Percentiles rank a stretch among this genome's conserved stretches.
Conservation (phyloP, 148 eudicot species). For the Polygonum maritimum region DNA sequence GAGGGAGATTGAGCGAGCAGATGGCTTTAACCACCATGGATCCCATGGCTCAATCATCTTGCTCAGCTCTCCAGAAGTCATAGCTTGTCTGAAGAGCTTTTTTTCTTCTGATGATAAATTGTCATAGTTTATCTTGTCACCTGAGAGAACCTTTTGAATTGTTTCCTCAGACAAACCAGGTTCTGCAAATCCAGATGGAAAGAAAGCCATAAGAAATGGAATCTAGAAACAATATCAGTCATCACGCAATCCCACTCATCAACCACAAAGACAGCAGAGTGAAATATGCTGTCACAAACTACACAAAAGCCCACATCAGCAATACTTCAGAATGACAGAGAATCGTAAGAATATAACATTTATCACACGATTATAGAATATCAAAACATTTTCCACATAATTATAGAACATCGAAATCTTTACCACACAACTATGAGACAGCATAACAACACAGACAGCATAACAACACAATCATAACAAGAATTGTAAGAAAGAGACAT, state of each 20-base stretch:
- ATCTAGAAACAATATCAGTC: neutral
- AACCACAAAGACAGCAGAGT: neutral
- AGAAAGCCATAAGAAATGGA: neutral
- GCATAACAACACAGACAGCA: neutral
- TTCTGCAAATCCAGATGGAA: slow-evolving; percentile 26
- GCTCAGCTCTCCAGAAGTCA: slow-evolving; percentile 87
- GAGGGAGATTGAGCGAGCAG: slow-evolving; percentile 49
- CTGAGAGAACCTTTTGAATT: slow-evolving; percentile 68
- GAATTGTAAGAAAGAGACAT: neutral
- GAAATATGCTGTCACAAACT: neutral
- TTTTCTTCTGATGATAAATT: slow-evolving; percentile 64
- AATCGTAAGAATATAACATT: neutral
- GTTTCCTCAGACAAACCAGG: slow-evolving; percentile 69
- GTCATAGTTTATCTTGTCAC: slow-evolving; percentile 41
- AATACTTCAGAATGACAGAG: neutral
- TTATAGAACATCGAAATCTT: no score
- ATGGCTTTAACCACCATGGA: slow-evolving; percentile 93
- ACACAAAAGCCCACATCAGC: neutral
- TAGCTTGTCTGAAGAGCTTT: slow-evolving; percentile 59
- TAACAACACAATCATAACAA: neutral
- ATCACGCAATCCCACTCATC: no score
- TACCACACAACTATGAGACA: neutral
- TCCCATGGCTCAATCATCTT: slow-evolving; percentile 90
- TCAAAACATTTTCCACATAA: neutral
- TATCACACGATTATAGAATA: neutral